Base-by-base conservation (phyloP, 1,284 basidiomycete species). In the Megacollybia platyphylla region DNA sequence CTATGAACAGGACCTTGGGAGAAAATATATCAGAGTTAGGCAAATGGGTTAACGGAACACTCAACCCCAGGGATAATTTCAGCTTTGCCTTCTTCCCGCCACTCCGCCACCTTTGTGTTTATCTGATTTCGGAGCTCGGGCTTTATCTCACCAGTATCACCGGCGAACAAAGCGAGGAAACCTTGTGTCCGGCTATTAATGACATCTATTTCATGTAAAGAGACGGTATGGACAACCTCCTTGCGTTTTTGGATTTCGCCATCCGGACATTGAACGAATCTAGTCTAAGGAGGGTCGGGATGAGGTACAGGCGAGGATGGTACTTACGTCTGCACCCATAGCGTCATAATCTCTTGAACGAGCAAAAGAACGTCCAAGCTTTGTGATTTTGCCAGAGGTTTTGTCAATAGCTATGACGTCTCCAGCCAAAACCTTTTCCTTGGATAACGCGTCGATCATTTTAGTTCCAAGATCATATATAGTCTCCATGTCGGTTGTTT, bases 401-500 rank as follows among this genome's bases (percentile, higher is more conserved):
- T 98, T 97, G 71, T 98, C 94, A 53, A 98, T 97, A 38, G 87
- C 79, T 49, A 98, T 84, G 9, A 98, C 87, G 56, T 98, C 94
- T 26, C 96, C 94, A 0, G 94, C 94, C 2, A 92, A 75, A 10
- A 98, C 87, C 58, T 97, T 98, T 67, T 98, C 93, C 62, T 94
- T 96, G 40, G 90, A 86, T 34, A 98, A 64, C 6, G 92, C 83
- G 55, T 98, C 94, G 48, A 98, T 97, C 96, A 98, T 98, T 72
- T 98, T 98, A 46, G 85, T 92, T 7, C 96, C 96, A 13, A 98
- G 75, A 63, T 98, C 96, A 60, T 98, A 98, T 35, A 98, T 89
- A 10, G 94, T 98, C 68, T 98, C 94, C 94, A 98, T 98, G 61
- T 98, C 94, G 4, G 93, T 97, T 7, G 92, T 97, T 65, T 98